Evolutionary conservation across 2,329 filamentous ascomycete genomes (phyloP), one percentile per base, ranked within the genome.

Genomic region (Botryosphaeria dothidea): DNA sequence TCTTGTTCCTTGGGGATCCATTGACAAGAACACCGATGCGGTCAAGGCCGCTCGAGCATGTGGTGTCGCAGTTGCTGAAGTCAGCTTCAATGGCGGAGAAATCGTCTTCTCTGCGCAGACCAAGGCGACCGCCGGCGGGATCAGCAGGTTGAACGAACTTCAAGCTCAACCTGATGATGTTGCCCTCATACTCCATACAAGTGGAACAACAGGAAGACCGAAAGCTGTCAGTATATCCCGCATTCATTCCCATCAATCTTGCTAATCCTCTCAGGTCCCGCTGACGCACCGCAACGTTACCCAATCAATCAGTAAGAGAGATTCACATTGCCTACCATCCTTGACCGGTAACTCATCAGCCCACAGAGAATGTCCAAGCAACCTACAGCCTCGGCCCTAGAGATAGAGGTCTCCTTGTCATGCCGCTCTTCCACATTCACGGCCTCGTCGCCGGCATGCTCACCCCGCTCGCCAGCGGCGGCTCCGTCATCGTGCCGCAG

Each of bases 381-480:
- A 93, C 90, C 8, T 93, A 93, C 76, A 77, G 87, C 52, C 84
- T 93, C 65, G 88, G 85, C 0, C 76, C 86, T 4, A 73, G 82
- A 57, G 90, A 93, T 75, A 86, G 90, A 48, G 92, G 90, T 21
- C 88, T 91, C 83, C 84, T 93, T 7, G 90, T 93, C 66, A 93
- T 93, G 90, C 90, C 91, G 15, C 83, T 93, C 1, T 93, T 93
- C 82, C 91, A 93, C 77, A 90, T 93, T 49, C 90, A 92, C 72
- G 91, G 91, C n/a, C 84, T 93, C 0, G 82, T 93, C 17, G 92
- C 90, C 65, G 90, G 85, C 29, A 89, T 93, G 69, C 82, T 93
- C 5, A 89, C 90, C 2, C 89, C 91, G 1, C 82, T 93, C 4
- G 81, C 83, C 70, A 88, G 88, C 1, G 89, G 89, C 19, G 90